Evolutionary conservation across 2,329 filamentous ascomycete species (phyloP), one percentile per base, ranked within the genome.

Genomic region (Aspergillus aculeatinus): DNA sequence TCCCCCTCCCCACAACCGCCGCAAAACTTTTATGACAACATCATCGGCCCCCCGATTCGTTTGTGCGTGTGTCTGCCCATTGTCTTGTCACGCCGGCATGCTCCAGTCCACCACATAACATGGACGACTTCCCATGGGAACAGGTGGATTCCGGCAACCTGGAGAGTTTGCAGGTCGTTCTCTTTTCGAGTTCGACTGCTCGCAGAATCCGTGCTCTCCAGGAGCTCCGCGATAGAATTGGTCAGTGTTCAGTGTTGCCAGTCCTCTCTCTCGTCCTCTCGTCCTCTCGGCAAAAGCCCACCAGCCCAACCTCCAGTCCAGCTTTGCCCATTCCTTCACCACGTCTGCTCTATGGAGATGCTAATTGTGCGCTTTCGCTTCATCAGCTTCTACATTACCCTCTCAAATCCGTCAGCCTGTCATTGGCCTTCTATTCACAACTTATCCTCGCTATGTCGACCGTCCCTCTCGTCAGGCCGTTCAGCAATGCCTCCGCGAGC

Each of bases 371-470:
- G 31, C 31, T 54, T 50, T 55, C 12, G 27, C 56, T 53, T 51
- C n/a, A 35, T 39, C 58, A 79, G 77, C 65, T 39, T 66, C 69
- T 51, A 68, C 76, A 57, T 48, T 78, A 52, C 66, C 72, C 31
- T 66, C 68, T 47, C 65, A 74, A 66, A 60, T 64, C 53, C 69
- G 70, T 53, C 68, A 71, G 62, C 67, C 76, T 74, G 75, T 95
- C 55, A 79, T 96, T 64, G 83, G 86, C 62, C 80, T 92, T 35
- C 85, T 99, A 33, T 94, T 98, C 79, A 87, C 87, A 73, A 97
- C 93, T 55, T 92, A 97, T 72, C 86, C 91, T 62, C 87, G 90
- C 68, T 99, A 98, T 77, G 80, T 87, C 76, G 95, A 99, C 78
- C 87, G 93, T 69, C 81, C 86, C 65, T 98, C 95, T 49, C 87